Percentiles rank a stretch among this genome's conserved stretches.
Conservation (phyloP, 306 rosid genomes). For the Dalbergia cochinchinensis region DNA sequence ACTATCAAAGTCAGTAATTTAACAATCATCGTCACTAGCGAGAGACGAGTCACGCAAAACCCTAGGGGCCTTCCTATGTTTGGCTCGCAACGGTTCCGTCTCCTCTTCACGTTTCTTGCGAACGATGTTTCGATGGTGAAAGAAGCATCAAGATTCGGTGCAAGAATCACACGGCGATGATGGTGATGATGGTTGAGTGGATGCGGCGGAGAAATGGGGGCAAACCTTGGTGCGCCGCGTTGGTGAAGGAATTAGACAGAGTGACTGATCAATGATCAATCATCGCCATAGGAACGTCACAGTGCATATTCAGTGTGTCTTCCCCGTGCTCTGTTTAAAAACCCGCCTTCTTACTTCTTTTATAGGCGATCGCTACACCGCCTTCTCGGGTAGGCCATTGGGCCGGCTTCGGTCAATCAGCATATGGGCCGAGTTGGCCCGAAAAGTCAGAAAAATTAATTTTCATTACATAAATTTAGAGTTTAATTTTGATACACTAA, state of each 20-base stretch:
- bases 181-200: neutral
- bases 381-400: too few relatives aligned
- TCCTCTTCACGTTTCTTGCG: neutral
- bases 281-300: too few relatives aligned
- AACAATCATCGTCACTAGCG: conserved; percentile 42
- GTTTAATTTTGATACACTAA: too few relatives aligned
- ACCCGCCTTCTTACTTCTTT: neutral
- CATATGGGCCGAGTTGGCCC: too few relatives aligned
- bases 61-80: conserved; percentile 50
- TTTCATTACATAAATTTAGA: too few relatives aligned
- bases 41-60: conserved; percentile 50
- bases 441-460: too few relatives aligned
- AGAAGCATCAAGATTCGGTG: too few relatives aligned
- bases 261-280: conserved; percentile 33
- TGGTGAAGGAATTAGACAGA: conserved; percentile 20
- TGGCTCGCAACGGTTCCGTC: neutral
- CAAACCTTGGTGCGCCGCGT: conserved; percentile 19
- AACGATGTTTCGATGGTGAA: neutral
- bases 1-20: too few relatives aligned
- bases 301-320: too few relatives aligned
- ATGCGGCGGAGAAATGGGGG: conserved; percentile 17
- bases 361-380: neutral
- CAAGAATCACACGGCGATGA: neutral
- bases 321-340: neutral
- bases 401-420: too few relatives aligned